Percentiles rank a stretch among this genome's conserved stretches.
Conservation (phyloP, 2,329 filamentous ascomycete genomes). For the Aquanectria penicillioides region DNA sequence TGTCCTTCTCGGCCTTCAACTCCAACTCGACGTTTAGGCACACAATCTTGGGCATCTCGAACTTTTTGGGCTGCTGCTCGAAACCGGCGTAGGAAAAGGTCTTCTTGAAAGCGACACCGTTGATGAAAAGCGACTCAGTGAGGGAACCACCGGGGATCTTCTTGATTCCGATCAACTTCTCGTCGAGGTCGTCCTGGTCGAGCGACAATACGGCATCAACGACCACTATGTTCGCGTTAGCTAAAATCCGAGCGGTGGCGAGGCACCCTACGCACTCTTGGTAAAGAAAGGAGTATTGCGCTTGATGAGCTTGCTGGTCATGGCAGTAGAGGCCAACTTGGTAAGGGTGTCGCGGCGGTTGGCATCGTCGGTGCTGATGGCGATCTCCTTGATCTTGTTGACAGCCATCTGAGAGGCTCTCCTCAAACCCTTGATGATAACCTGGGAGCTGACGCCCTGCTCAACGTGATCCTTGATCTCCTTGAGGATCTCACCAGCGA, state of each 20-base stretch:
- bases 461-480: conserved; percentile 97
- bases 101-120: conserved; percentile 99
- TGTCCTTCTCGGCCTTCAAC: conserved; percentile 99
- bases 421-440: conserved; percentile 95
- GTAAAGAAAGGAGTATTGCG: conserved; percentile 97
- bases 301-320: conserved; percentile 99
- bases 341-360: conserved; percentile 87
- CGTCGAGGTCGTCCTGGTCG: conserved; percentile 96
- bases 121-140: conserved; percentile 95
- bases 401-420: conserved; percentile 90
- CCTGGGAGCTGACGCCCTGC: conserved; percentile 95
- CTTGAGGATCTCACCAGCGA: conserved; percentile 97
- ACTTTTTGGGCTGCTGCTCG: conserved; percentile 97
- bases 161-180: conserved; percentile 98
- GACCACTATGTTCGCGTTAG: conserved; percentile 75
- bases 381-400: conserved; percentile 99
- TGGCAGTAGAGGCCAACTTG: conserved; percentile 93
- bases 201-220: conserved; percentile 95
- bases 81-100: conserved; percentile 99
- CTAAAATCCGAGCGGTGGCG: background rate
- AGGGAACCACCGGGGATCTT: conserved; percentile 97
- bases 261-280: conserved; percentile 72
- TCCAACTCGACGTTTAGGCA: conserved; percentile 98
- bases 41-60: conserved; percentile 94
- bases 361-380: conserved; percentile 82